Conservation (phyloP, 2,329 filamentous ascomycete species). For the Penicillium freii region DNA sequence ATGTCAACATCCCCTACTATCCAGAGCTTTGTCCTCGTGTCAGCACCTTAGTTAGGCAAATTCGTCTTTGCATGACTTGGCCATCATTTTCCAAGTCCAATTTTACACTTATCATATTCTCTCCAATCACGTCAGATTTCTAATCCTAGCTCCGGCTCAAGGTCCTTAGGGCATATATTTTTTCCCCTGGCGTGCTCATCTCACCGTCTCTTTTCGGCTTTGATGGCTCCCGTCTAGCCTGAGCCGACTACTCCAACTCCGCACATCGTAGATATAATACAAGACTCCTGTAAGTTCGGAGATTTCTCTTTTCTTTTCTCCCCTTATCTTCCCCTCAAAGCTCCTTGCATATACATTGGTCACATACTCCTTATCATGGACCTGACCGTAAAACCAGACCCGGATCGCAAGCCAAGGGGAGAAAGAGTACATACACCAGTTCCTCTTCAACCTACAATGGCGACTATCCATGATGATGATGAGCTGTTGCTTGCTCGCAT, state of each 20-base stretch:
- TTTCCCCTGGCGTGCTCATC: conserved; percentile 2
- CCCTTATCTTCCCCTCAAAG: conserved; percentile 7
- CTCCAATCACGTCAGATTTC: conserved; percentile 2
- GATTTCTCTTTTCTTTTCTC: neutral
- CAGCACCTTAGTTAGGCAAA: neutral
- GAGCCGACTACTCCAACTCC: neutral
- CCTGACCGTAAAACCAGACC: conserved; percentile 15
- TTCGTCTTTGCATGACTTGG: neutral
- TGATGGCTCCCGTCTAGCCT: conserved; percentile 14
- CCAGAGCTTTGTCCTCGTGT: neutral
- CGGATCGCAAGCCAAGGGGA: conserved; percentile 10
- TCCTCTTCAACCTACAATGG: conserved; percentile 30
- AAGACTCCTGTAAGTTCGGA: conserved; percentile 7
- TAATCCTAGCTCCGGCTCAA: conserved; percentile 1
- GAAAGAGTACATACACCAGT: neutral
- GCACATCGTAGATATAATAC: conserved; percentile 16
- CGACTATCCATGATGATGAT: conserved; percentile 55
- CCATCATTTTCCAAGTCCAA: neutral
- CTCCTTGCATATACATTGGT: conserved; percentile 4
- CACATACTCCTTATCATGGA: conserved; percentile 10
- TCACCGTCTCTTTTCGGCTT: conserved; percentile 19
- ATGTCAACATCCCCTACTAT: neutral
- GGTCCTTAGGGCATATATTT: conserved; percentile 1
- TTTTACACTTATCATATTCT: neutral
- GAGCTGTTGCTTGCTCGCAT: conserved; percentile 60